Percentiles rank a stretch among this genome's conserved stretches.
Evolutionary conservation across 352 stramenopile genomes (phyloP).

Genomic region (Globisporangium cederbergense): DNA sequence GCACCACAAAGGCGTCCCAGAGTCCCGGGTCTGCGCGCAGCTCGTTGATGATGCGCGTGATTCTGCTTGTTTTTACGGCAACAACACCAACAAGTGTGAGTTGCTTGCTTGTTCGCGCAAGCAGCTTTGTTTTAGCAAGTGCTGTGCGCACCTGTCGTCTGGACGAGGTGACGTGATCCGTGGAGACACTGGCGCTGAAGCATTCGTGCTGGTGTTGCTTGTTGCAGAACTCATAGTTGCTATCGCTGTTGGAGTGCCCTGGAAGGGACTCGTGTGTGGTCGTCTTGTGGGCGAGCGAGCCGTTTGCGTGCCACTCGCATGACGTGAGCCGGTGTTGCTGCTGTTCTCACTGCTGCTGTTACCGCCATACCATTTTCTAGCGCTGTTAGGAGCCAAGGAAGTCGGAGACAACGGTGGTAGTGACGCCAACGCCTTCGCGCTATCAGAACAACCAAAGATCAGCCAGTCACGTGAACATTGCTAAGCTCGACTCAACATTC

Average conservation of each 20-base stretch:
- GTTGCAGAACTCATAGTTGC: background rate
- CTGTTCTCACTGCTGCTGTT: background rate
- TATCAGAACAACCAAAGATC: background rate
- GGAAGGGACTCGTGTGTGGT: constrained; percentile 22
- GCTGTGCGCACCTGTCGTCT: constrained; percentile 23
- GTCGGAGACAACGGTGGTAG: constrained; percentile 7
- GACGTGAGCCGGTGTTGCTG: background rate
- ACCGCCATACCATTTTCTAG: background rate
- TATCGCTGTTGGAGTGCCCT: background rate
- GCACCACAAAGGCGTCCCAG: constrained; percentile 56
- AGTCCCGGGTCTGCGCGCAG: constrained; percentile 49
- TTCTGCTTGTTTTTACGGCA: constrained; percentile 24
- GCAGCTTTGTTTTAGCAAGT: background rate
- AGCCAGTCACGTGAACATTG: background rate
- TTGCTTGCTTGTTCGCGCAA: background rate
- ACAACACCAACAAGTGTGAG: background rate
- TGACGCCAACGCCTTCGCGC: constrained; percentile 14
- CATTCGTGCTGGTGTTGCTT: constrained; percentile 8
- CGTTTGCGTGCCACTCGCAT: constrained; percentile 4
- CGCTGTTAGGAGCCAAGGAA: background rate
- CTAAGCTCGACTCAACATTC: background rate
- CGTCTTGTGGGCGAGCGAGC: constrained; percentile 4
- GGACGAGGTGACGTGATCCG: constrained; percentile 19
- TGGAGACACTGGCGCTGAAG: constrained; percentile 15
- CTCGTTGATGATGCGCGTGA: constrained; percentile 50